Conservation (phyloP, 176 grass and related monocot species). For the Alopecurus myosuroides region DNA sequence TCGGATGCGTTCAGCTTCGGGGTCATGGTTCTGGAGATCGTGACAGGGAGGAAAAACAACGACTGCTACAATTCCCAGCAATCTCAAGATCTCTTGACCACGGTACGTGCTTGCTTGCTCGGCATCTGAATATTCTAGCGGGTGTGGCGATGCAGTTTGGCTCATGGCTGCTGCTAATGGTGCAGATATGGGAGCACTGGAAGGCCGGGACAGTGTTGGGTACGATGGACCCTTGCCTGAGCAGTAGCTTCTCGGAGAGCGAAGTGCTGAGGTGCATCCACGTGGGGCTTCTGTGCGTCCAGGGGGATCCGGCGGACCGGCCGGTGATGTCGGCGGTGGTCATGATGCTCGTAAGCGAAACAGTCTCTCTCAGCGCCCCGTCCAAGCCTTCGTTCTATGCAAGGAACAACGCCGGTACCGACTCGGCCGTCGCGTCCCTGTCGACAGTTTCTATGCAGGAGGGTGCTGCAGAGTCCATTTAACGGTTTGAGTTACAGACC, state of each 20-base stretch:
- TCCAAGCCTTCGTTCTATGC: not conserved
- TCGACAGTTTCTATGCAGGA: not conserved
- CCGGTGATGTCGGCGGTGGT: slow-evolving; percentile 29
- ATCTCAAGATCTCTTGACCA: slow-evolving; percentile 21
- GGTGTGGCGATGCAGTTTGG: too few relatives aligned
- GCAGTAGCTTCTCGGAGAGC: not conserved
- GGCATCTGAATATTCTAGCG: not conserved
- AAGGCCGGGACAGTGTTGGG: not conserved
- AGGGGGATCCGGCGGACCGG: slow-evolving; percentile 18
- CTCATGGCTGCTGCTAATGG: not conserved
- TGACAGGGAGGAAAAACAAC: slow-evolving; percentile 42
- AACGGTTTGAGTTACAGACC: not conserved
- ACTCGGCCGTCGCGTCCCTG: not conserved
- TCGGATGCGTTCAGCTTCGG: slow-evolving; percentile 56
- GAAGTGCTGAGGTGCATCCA: slow-evolving; percentile 26
- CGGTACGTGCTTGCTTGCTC: slow-evolving; percentile 1
- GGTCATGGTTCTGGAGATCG: slow-evolving; percentile 47
- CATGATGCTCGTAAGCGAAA: not conserved
- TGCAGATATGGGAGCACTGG: slow-evolving; percentile 35
- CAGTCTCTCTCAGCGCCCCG: not conserved
- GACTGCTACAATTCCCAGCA: not conserved
- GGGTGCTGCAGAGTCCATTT: not conserved
- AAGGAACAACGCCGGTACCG: not conserved
- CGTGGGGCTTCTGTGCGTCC: slow-evolving; percentile 29
- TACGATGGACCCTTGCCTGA: slow-evolving; percentile 14